phyloP scores from a whole-genome alignment of 2,329 filamentous ascomycete genomes.

The Venturia asperata region DNA sequence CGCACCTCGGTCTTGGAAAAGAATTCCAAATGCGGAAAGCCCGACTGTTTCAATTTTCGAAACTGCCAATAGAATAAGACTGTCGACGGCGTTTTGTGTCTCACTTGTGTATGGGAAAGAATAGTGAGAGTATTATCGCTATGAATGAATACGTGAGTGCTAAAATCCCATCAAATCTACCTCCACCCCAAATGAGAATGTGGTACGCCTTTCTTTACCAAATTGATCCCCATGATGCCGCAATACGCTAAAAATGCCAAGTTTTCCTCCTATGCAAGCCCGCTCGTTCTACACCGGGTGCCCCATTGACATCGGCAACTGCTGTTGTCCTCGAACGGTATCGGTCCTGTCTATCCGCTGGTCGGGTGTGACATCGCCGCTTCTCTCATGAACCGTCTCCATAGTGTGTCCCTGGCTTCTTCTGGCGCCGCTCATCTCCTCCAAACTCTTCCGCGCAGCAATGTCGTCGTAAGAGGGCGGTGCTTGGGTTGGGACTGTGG shows the following conservation, averaged over 20 bases:
- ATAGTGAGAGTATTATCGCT: no score
- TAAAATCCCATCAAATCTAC: not conserved
- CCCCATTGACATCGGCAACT: not conserved
- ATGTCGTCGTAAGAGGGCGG: not conserved
- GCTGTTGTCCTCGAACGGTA: not conserved
- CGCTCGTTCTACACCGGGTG: not conserved
- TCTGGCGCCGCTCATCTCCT: not conserved
- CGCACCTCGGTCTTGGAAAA: no score
- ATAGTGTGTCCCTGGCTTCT: not conserved
- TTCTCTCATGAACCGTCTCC: not conserved
- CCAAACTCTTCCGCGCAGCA: not conserved
- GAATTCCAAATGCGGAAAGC: no score
- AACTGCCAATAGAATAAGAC: no score
- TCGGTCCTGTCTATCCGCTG: not conserved
- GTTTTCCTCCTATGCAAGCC: not conserved
- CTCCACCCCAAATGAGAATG: not conserved
- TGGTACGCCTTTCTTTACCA: not conserved
- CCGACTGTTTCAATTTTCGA: no score
- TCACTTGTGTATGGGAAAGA: no score
- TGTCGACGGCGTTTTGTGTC: no score
- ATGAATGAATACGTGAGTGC: no score
- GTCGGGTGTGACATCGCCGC: not conserved
- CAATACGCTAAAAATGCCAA: not conserved
- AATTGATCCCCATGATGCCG: no score
- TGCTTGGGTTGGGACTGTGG: not conserved